Percentiles rank a stretch among this genome's conserved stretches.
These are phyloP conservation scores for Trypanosoma brucei DNA, from an alignment of 208 protist species.

Conservation along the genomic window DNA sequence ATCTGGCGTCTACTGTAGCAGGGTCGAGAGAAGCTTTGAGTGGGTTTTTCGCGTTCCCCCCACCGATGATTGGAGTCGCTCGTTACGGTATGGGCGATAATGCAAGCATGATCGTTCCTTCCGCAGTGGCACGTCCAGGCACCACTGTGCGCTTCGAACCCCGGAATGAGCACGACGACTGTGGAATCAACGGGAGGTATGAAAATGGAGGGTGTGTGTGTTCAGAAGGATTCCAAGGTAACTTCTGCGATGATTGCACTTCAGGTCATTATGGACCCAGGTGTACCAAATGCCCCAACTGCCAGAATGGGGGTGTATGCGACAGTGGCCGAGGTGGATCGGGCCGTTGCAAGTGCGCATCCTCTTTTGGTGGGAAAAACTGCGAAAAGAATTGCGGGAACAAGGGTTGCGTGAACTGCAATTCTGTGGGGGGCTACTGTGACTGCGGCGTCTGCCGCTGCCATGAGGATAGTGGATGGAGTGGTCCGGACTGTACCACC, in stretches of 20 bases:
- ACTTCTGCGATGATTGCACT: slow-evolving; percentile 15
- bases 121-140: slow-evolving; percentile 1
- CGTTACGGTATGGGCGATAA: slow-evolving; percentile 31
- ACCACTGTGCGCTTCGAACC: slow-evolving; percentile 7
- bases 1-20: slow-evolving; percentile 2
- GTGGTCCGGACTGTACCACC: slow-evolving; percentile 15
- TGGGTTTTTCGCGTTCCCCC: slow-evolving; percentile 23
- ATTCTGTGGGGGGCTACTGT: not conserved
- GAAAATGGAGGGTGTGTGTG: slow-evolving; percentile 25
- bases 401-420: not conserved
- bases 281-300: slow-evolving; percentile 3
- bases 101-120: slow-evolving; percentile 13
- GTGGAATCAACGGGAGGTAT: slow-evolving; percentile 27
- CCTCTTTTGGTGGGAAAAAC: slow-evolving; percentile 4
- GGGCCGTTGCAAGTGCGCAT: slow-evolving; percentile 8
- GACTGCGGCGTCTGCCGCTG: slow-evolving; percentile 8
- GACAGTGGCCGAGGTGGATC: slow-evolving; percentile 23
- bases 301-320: slow-evolving; percentile 21
- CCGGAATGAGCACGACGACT: slow-evolving; percentile 16
- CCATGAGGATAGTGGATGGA: slow-evolving; percentile 2
- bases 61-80: slow-evolving; percentile 28
- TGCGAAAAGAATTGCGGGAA: slow-evolving; percentile 9
- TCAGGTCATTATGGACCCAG: slow-evolving; percentile 15
- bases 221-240: slow-evolving; percentile 24
- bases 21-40: not conserved